Percentiles rank a stretch among this genome's conserved stretches.
phyloP scores from a whole-genome alignment of 352 stramenopile species.

The Nothophytophthora sp. region DNA sequence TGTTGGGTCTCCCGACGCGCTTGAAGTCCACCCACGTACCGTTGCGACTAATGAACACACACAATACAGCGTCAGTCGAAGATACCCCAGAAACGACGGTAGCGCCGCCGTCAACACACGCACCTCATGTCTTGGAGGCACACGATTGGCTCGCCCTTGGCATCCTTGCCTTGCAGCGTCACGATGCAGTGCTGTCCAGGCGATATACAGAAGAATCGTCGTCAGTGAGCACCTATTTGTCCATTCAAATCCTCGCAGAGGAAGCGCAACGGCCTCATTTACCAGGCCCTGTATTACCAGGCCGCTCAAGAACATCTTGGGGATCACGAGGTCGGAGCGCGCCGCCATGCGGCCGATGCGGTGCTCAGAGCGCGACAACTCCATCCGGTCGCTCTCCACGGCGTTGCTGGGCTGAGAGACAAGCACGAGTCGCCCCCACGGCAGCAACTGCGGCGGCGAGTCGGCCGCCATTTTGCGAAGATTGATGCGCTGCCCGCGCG shows the following conservation, averaged over 20 bases:
- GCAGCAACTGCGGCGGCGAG: conserved; percentile 11
- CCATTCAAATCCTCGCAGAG: no score
- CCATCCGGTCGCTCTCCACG: conserved; percentile 39
- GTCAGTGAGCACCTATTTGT: no score
- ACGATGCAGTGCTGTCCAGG: conserved; percentile 36
- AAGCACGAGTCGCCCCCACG: conserved; percentile 66
- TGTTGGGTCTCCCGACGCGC: conserved; percentile 31
- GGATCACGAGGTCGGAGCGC: conserved; percentile 45
- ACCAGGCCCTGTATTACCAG: conserved; percentile 40
- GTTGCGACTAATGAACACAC: conserved; percentile 35
- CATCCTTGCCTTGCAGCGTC: conserved; percentile 27
- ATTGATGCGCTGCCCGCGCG: neutral
- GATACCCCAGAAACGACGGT: neutral
- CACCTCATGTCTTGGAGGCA: conserved; percentile 59
- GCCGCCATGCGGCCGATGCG: conserved; percentile 42
- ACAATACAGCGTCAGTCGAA: neutral
- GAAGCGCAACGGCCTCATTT: neutral
- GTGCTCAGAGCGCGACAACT: conserved; percentile 40
- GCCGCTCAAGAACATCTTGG: conserved; percentile 50
- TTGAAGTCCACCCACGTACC: conserved; percentile 55
- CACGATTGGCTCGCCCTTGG: conserved; percentile 28
- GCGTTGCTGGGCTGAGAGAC: conserved; percentile 22
- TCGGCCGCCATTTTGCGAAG: neutral
- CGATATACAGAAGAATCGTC: no score
- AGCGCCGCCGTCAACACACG: neutral